Evolutionary conservation across 768 basidiomycete genomes (phyloP).

Genomic region (Tylopilus balloui): DNA sequence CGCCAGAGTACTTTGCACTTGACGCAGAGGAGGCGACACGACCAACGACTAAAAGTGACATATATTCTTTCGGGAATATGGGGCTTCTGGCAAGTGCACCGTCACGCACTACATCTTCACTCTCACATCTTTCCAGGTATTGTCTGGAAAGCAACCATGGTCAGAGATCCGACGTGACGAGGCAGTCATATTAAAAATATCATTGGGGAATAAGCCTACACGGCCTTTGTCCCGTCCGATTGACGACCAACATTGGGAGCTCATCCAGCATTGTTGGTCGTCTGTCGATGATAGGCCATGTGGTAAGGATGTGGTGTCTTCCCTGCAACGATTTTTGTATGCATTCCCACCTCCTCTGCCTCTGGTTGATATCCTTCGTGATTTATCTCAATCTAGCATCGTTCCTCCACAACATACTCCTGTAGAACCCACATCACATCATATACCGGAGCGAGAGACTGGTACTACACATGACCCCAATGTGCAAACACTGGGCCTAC

Average conservation of each 20-base stretch:
- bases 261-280: constrained; percentile 6
- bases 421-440: neutral
- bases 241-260: constrained; percentile 2
- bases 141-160: constrained; percentile 8
- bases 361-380: neutral
- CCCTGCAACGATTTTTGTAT: neutral
- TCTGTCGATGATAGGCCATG: neutral
- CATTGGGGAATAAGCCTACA: neutral
- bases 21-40: constrained; percentile 3
- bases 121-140: constrained; percentile 15
- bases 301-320: neutral
- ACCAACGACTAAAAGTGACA: constrained; percentile 6
- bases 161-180: neutral
- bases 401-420: neutral
- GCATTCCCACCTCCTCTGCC: neutral
- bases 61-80: constrained; percentile 30
- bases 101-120: neutral
- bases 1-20: constrained; percentile 27
- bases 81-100: constrained; percentile 10
- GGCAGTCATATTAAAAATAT: neutral
- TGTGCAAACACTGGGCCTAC: neutral
- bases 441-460: neutral
- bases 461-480: too few relatives aligned
- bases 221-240: neutral
- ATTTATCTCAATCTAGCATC: neutral